These are phyloP conservation scores for Linum usitatissimum DNA, from an alignment of 345 rosid species.

Conservation along the genomic window DNA sequence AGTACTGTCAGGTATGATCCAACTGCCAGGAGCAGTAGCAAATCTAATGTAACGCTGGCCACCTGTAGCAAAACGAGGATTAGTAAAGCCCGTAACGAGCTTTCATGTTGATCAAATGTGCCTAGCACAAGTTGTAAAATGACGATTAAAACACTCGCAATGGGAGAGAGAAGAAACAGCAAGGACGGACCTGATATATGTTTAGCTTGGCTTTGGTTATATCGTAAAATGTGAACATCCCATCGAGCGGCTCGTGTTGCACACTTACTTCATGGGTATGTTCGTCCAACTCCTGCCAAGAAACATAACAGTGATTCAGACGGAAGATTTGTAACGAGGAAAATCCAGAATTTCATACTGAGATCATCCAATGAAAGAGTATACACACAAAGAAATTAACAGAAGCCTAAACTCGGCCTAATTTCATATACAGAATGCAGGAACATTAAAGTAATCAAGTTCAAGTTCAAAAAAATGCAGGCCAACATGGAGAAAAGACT, in stretches of 20 bases:
- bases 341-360: background rate
- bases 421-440: background rate
- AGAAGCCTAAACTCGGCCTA: background rate
- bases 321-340: background rate
- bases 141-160: background rate
- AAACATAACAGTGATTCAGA: constrained; percentile 1
- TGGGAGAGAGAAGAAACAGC: background rate
- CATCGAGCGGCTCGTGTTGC: constrained; percentile 79
- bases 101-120: background rate
- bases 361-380: background rate
- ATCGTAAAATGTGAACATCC: constrained; percentile 82
- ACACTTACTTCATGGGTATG: constrained; percentile 62
- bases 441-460: background rate
- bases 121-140: background rate
- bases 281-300: constrained; percentile 73
- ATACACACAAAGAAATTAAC: background rate
- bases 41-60: constrained; percentile 95
- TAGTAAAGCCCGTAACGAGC: background rate
- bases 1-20: constrained; percentile 87
- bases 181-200: constrained; percentile 62
- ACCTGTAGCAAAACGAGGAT: constrained; percentile 43
- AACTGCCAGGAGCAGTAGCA: constrained; percentile 78
- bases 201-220: constrained; percentile 65
- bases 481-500: background rate
- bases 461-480: too few relatives aligned